Percentiles rank a stretch among this genome's conserved stretches.
These are phyloP conservation scores for Vaccinium macrocarpon DNA, from an alignment of 148 eudicot genomes.

Conservation along the genomic window DNA sequence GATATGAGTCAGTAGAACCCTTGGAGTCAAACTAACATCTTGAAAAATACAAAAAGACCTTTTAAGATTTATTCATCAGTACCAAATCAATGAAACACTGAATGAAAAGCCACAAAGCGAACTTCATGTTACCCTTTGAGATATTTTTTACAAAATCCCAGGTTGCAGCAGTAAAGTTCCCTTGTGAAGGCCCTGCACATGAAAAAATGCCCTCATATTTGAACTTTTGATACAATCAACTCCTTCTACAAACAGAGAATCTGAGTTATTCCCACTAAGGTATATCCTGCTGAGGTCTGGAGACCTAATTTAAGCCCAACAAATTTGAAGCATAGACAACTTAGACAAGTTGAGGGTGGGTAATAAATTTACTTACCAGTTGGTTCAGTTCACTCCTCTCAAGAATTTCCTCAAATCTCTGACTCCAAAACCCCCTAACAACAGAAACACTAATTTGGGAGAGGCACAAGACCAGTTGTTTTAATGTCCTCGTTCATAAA, in stretches of 20 bases:
- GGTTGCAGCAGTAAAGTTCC: constrained; percentile 41
- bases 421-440: not conserved
- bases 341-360: not conserved
- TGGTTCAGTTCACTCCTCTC: not conserved
- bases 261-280: not conserved
- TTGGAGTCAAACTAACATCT: constrained; percentile 50
- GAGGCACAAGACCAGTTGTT: not conserved
- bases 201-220: not conserved
- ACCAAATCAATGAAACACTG: constrained; percentile 3
- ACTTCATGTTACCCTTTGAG: constrained; percentile 45
- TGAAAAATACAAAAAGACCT: constrained; percentile 12
- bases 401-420: not conserved
- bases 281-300: not conserved
- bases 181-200: constrained; percentile 50
- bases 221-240: not conserved
- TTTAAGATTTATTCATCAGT: not conserved
- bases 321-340: constrained; percentile 3
- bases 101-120: constrained; percentile 16
- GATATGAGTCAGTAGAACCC: constrained; percentile 83
- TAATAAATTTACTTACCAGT: not conserved
- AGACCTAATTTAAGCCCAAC: not conserved
- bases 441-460: not conserved
- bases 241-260: not conserved
- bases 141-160: constrained; percentile 68
- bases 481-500: not conserved